Conservation (phyloP, 2,329 filamentous ascomycete species). For the Drechslerella dactyloides region DNA sequence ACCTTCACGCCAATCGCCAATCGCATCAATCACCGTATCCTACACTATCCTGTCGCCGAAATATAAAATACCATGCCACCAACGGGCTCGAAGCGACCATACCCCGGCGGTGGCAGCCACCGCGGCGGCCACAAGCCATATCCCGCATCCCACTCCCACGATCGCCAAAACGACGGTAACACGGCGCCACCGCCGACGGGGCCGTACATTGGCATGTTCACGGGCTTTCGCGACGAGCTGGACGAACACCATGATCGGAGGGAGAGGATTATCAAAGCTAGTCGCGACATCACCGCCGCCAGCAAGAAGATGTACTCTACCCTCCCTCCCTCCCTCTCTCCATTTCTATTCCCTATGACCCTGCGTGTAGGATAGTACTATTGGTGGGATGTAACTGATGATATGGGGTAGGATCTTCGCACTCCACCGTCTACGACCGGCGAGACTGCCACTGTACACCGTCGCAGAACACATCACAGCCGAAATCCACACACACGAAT, state of each 20-base stretch:
- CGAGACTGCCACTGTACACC: conserved; percentile 60
- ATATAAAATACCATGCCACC: conserved; percentile 19
- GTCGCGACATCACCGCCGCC: conserved; percentile 86
- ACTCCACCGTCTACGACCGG: conserved; percentile 56
- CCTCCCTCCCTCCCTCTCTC: background rate
- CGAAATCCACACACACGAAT: conserved; percentile 72
- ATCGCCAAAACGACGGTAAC: conserved; percentile 4
- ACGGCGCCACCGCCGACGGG: conserved; percentile 23
- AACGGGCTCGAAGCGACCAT: conserved; percentile 33
- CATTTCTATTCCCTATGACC: too few relatives aligned
- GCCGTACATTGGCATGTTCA: conserved; percentile 71
- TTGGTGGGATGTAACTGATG: conserved; percentile 6
- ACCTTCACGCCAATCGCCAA: too few relatives aligned
- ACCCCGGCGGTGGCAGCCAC: conserved; percentile 13
- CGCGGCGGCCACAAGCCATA: conserved; percentile 23
- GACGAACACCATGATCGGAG: conserved; percentile 94
- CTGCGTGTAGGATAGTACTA: too few relatives aligned
- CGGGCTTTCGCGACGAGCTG: conserved; percentile 81
- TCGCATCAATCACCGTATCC: too few relatives aligned
- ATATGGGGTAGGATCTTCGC: conserved; percentile 66
- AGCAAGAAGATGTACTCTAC: conserved; percentile 88
- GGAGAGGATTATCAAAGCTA: conserved; percentile 87
- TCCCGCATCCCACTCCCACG: background rate
- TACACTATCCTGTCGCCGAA: too few relatives aligned
- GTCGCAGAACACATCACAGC: conserved; percentile 73